Percentiles rank a stretch among this genome's conserved stretches.
Conservation (phyloP, 2,329 filamentous ascomycete species). For the Nigrograna mackinnonii region DNA sequence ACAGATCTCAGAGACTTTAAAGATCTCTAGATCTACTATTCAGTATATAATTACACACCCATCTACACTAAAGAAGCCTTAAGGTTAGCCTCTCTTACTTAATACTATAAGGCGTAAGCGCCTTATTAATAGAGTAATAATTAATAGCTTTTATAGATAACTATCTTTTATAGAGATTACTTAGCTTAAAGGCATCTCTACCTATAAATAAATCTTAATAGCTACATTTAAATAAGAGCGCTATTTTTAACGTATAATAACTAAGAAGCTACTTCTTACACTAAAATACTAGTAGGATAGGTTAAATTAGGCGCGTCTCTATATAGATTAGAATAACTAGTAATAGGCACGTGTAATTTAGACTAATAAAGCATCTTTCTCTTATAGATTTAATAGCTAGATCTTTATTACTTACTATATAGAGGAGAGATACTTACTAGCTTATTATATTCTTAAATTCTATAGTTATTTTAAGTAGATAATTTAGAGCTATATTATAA, state of each 20-base stretch:
- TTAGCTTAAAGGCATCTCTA: background rate
- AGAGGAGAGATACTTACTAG: constrained; percentile 1
- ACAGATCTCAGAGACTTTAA: background rate
- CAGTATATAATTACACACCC: background rate
- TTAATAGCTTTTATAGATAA: background rate
- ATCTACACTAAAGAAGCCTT: background rate
- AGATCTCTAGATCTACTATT: background rate
- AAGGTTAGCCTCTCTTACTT: constrained; percentile 1
- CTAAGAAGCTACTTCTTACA: constrained; percentile 2
- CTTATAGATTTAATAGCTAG: background rate
- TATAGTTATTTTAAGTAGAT: background rate
- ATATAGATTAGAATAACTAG: background rate
- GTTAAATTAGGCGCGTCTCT: background rate
- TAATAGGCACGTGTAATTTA: constrained; percentile 1
- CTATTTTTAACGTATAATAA: constrained; percentile 1
- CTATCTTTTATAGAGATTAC: constrained; percentile 1
- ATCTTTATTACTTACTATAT: constrained; percentile 1
- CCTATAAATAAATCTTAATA: background rate
- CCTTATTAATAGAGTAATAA: constrained; percentile 1
- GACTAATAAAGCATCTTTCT: constrained; percentile 1
- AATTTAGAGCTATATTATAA: background rate
- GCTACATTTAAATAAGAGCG: constrained; percentile 3
- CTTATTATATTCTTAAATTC: constrained; percentile 2
- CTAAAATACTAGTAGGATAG: background rate
- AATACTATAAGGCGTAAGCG: constrained; percentile 1